Base-by-base conservation (phyloP, 805 yeast species). In the Candida taoyuanica region DNA sequence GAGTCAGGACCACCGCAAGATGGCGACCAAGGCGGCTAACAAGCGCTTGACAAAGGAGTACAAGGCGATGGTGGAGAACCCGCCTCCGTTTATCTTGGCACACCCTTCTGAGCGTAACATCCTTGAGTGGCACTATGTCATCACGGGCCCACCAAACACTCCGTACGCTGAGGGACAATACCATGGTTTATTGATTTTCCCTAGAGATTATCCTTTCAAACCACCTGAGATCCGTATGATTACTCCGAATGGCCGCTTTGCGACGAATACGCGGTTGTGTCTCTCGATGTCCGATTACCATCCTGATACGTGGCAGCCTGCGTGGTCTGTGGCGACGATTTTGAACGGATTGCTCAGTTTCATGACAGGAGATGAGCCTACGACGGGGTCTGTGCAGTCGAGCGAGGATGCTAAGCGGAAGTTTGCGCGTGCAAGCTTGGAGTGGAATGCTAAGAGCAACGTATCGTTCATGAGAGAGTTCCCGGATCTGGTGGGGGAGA, bases 281-380 rank as follows among this genome's bases (percentile, higher is more conserved):
- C 67, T 89, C 34, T 79, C 89, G n/a, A 88, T 89, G 82, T 81
- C 94, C 53, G 97, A 89, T 63, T 89, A 78, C 60, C 98, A 89
- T 52, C 96, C 96, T 3, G 93, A 88, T 59, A 67, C 83, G 1
- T 89, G 98, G 98, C 88, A 89, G 59, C 97, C 98, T 1, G 87
- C 95, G 6, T 89, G 97, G 97, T 78, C 88, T 31, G 96, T 89
- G 18, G 70, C 86, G 24, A 88, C 97, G 0, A 89, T 89, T 16
- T 68, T 89, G 50, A 85, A 80, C 9, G 98, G 97, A 0, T 65
- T 89, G 26, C 66, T 89, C 48, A 85, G 95, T 57, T 89, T 89
- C 55, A 89, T 89, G 98, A 86, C 95, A 1, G 81, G 93, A 8
- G 75, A 76, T 42, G 97, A 89, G 49, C 64, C 73, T 18, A 85